Evolutionary conservation across 2,329 filamentous ascomycete genomes (phyloP).

Genomic region (Botryosphaeria dothidea): DNA sequence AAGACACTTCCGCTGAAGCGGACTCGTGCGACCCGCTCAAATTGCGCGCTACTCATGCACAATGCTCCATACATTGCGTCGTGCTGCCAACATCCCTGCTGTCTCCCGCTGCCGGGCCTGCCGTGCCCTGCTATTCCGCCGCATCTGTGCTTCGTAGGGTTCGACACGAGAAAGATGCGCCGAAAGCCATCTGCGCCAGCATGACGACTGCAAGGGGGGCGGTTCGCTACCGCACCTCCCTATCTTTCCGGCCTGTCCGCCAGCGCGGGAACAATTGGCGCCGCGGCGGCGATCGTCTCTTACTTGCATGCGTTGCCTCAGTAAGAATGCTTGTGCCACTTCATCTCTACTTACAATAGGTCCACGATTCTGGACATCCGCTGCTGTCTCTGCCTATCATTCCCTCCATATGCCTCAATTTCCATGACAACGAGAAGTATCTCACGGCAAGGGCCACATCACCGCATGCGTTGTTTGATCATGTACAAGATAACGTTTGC

Average conservation of each 20-base stretch:
- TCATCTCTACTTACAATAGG: neutral
- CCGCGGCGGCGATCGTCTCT: neutral
- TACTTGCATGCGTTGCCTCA: conserved; percentile 4
- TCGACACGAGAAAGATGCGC: neutral
- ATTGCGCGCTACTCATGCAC: conserved; percentile 6
- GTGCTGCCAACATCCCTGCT: neutral
- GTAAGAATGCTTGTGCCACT: neutral
- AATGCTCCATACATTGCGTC: neutral
- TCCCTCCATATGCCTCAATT: neutral
- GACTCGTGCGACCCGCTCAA: neutral
- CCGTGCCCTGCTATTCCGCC: neutral
- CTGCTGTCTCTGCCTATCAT: neutral
- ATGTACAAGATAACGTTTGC: conserved; percentile 2
- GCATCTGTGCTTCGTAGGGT: neutral
- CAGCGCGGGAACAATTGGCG: neutral
- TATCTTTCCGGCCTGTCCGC: neutral
- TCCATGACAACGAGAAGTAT: neutral
- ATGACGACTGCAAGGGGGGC: neutral
- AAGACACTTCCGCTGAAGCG: neutral
- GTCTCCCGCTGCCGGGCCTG: neutral
- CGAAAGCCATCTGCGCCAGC: neutral
- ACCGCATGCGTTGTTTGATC: neutral
- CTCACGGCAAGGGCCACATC: neutral
- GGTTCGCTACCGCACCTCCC: neutral
- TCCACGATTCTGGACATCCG: neutral